These are phyloP conservation scores for Thielaviopsis populi DNA, from an alignment of 2,329 filamentous ascomycete genomes.

Conservation along the genomic window DNA sequence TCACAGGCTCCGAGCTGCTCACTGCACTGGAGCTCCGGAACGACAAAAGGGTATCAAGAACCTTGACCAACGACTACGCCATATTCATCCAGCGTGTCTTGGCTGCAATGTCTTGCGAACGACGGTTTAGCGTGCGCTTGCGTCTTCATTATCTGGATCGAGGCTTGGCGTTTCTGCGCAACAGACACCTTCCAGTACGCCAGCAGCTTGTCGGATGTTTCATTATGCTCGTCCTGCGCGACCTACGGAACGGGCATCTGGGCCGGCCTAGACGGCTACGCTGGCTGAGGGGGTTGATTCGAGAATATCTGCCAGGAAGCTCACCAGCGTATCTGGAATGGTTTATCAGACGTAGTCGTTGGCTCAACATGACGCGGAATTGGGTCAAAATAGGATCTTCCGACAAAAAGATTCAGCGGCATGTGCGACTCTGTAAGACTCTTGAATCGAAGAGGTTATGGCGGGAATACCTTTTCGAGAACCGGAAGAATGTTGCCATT, in stretches of 20 bases:
- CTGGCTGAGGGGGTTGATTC: constrained; percentile 23
- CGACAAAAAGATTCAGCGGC: neutral
- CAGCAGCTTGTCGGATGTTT: constrained; percentile 21
- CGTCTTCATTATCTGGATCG: constrained; percentile 23
- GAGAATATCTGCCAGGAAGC: constrained; percentile 1
- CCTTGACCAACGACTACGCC: constrained; percentile 7
- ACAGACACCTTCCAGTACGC: constrained; percentile 20
- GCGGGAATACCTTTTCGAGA: neutral
- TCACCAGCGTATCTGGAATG: neutral
- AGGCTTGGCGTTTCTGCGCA: constrained; percentile 21
- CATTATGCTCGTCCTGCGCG: constrained; percentile 22
- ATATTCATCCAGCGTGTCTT: constrained; percentile 8
- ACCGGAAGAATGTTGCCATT: constrained; percentile 6
- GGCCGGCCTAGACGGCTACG: constrained; percentile 24
- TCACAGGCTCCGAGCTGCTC: constrained; percentile 4
- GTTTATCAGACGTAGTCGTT: neutral
- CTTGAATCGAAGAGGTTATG: neutral
- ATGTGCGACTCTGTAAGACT: neutral
- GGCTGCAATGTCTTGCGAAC: constrained; percentile 17
- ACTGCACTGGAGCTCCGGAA: constrained; percentile 10
- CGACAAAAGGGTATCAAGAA: constrained; percentile 3
- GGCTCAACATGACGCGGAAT: neutral
- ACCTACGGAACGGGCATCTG: constrained; percentile 24
- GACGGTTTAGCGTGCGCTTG: constrained; percentile 18
- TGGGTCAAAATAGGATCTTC: neutral